These are phyloP conservation scores for Metarhizium sp. DNA, from an alignment of 2,329 filamentous ascomycete genomes.

Conservation along the genomic window DNA sequence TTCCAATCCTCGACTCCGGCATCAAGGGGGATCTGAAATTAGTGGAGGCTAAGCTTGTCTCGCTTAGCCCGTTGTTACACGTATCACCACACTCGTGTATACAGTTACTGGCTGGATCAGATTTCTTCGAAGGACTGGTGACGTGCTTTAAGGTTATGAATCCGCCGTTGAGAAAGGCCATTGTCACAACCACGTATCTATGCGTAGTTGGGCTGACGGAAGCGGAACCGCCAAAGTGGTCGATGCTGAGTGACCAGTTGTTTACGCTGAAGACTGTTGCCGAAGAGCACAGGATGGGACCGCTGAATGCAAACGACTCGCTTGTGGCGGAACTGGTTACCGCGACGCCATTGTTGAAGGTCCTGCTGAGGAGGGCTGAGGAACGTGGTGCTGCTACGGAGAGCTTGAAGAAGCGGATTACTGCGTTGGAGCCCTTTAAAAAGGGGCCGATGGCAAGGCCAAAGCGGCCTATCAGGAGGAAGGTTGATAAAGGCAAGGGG, in stretches of 20 bases:
- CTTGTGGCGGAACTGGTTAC: slow-evolving; percentile 78
- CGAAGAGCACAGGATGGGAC: slow-evolving; percentile 50
- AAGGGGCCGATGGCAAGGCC: slow-evolving; percentile 44
- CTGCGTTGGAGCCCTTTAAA: slow-evolving; percentile 49
- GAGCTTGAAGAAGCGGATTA: slow-evolving; percentile 51
- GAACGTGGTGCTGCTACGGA: slow-evolving; percentile 37
- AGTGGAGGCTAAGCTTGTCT: slow-evolving; percentile 44
- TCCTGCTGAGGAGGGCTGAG: slow-evolving; percentile 47
- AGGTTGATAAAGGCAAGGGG: slow-evolving; percentile 58
- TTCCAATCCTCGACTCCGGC: slow-evolving; percentile 52
- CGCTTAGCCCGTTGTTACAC: slow-evolving; percentile 55
- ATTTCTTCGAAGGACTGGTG: slow-evolving; percentile 72
- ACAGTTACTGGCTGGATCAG: slow-evolving; percentile 72
- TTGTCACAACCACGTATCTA: slow-evolving; percentile 67
- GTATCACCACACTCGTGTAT: slow-evolving; percentile 46
- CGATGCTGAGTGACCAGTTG: slow-evolving; percentile 71
- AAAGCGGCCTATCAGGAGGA: slow-evolving; percentile 41
- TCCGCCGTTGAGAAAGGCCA: slow-evolving; percentile 51
- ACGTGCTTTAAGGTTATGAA: slow-evolving; percentile 56
- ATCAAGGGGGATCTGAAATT: slow-evolving; percentile 43
- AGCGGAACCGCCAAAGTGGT: slow-evolving; percentile 56
- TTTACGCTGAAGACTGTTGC: slow-evolving; percentile 69
- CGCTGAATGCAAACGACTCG: slow-evolving; percentile 52
- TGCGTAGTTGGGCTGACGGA: slow-evolving; percentile 64
- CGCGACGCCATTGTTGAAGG: slow-evolving; percentile 63